Evolutionary conservation across 352 stramenopile genomes (phyloP).

Genomic region (Blastocystis sp.): DNA sequence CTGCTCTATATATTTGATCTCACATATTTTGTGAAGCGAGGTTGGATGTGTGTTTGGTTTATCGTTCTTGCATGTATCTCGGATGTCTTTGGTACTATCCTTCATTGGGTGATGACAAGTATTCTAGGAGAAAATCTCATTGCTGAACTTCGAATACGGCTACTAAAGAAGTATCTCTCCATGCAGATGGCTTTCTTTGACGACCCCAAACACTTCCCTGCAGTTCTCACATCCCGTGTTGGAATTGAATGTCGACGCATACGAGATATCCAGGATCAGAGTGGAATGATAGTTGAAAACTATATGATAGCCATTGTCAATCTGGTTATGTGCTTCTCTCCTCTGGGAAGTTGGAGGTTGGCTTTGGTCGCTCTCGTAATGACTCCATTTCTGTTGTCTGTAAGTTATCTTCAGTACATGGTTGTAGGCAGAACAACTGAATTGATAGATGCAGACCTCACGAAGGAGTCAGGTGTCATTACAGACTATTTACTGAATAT

Average conservation of each 20-base stretch:
- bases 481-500: conserved; percentile 56
- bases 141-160: neutral
- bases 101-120: neutral
- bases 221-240: conserved; percentile 2
- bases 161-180: neutral
- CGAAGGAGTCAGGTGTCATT: neutral
- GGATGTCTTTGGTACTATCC: neutral
- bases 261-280: conserved; percentile 13
- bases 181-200: conserved; percentile 30
- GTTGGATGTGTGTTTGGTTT: neutral
- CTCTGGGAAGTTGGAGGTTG: conserved; percentile 4
- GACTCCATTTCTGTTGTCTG: conserved; percentile 7
- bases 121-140: conserved; percentile 35
- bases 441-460: neutral
- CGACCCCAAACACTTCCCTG: conserved; percentile 3
- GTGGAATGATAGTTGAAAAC: conserved; percentile 9
- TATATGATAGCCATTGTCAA: neutral
- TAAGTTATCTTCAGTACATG: conserved; percentile 4
- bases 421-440: neutral
- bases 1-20: neutral
- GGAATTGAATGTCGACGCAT: conserved; percentile 30
- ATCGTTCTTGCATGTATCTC: neutral
- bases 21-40: neutral
- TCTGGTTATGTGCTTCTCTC: conserved; percentile 13
- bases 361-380: neutral